Evolutionary conservation across 2,329 filamentous ascomycete genomes (phyloP), one percentile per base, ranked within the genome.

Genomic region (Aulographum hederae): DNA sequence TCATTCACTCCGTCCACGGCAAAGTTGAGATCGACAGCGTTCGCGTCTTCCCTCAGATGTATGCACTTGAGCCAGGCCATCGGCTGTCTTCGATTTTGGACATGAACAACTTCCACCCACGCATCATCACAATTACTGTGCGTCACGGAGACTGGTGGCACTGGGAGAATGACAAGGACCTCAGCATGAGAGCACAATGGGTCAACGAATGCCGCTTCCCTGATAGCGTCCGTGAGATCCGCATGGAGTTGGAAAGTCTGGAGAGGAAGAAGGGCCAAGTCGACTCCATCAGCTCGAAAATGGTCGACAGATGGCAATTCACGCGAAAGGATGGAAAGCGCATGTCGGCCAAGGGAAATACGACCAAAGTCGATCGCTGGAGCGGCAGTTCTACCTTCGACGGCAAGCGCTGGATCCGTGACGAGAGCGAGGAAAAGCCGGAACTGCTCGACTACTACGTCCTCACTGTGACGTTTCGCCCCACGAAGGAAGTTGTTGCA

Each of bases 391-490:
- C 53, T 84, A 91, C 41, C 84, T 69, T 42, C 84, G 65, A 43
- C 89, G 78, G 3, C 76, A 73, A 28, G 67, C 66, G 1, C 71
- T 68, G 13, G 57, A 51, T 33, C 78, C 69, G 18, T 69, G 73
- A 2, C 84, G 82, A 2, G 84, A 92, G 48, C 89, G 91, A n/a
- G n/a, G n/a, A n/a, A n/a, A 6, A n/a, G 6, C 20, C 20, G n/a
- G 20, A 23, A n/a, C 6, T n/a, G 6, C 20, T 23, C n/a, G 20
- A 23, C n/a, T 23, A 23, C n/a, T 23, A 23, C n/a, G 20, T 23
- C 20, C 6, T n/a, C 6, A 23, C 20, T 6, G 20, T 23, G 20
- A 23, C 20, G n/a, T 23, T n/a, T n/a, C n/a, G n/a, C n/a, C n/a
- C n/a, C n/a, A n/a, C n/a, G n/a, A n/a, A n/a, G n/a, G n/a, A n/a